Percentiles rank a stretch among this genome's conserved stretches.
Evolutionary conservation across 2,329 filamentous ascomycete species (phyloP).

Genomic region (Aureobasidium sp.): DNA sequence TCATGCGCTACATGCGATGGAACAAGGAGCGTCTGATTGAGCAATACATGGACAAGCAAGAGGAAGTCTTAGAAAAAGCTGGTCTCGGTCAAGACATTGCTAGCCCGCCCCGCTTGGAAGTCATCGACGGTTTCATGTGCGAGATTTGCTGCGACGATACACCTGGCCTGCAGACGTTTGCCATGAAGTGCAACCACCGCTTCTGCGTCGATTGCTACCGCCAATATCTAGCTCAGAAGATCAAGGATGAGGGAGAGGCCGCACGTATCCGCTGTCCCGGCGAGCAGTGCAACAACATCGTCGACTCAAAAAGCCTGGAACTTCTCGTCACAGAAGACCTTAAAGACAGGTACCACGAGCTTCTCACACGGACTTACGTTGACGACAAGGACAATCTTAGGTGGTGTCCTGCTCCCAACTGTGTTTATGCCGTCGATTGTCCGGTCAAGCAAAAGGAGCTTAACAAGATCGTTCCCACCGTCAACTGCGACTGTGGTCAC

Average conservation of each 20-base stretch:
- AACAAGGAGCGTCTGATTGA: conserved; percentile 94
- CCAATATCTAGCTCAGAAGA: conserved; percentile 88
- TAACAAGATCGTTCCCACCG: conserved; percentile 77
- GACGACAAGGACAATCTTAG: conserved; percentile 94
- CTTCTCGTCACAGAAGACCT: conserved; percentile 58
- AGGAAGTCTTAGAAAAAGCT: conserved; percentile 73
- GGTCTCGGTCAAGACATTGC: conserved; percentile 65
- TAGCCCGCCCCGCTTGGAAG: conserved; percentile 60
- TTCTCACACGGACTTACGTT: conserved; percentile 90
- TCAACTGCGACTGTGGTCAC: conserved; percentile 75
- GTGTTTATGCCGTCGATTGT: conserved; percentile 87
- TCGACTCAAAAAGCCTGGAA: conserved; percentile 82
- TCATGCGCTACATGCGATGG: conserved; percentile 85
- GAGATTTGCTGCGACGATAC: conserved; percentile 95
- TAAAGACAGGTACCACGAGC: conserved; percentile 66
- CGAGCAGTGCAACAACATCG: conserved; percentile 78
- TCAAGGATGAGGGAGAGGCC: conserved; percentile 89
- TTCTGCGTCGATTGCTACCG: conserved; percentile 91
- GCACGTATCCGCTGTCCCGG: conserved; percentile 90
- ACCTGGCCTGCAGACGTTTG: conserved; percentile 70
- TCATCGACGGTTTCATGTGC: conserved; percentile 72
- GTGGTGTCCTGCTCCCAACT: conserved; percentile 98
- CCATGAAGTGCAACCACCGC: conserved; percentile 89
- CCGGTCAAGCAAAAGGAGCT: conserved; percentile 81
- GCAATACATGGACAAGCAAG: conserved; percentile 86